Percentiles rank a stretch among this genome's conserved stretches.
Evolutionary conservation across 2,329 filamentous ascomycete genomes (phyloP).

Genomic region (Coniochaeta sp.): DNA sequence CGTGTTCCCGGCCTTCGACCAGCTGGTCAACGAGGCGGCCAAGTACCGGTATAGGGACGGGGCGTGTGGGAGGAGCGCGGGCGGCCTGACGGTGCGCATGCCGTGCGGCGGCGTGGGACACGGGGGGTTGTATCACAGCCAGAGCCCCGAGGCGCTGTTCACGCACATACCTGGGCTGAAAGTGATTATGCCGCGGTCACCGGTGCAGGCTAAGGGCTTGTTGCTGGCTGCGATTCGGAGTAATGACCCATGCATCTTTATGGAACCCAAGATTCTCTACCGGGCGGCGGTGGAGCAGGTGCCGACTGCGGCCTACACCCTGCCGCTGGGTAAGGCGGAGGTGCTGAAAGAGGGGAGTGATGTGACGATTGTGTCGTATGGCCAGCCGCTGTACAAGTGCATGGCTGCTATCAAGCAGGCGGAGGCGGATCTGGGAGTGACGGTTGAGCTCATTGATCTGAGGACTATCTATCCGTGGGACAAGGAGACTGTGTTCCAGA

Average conservation of each 20-base stretch:
- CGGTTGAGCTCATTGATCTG: constrained; percentile 79
- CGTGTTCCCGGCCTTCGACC: constrained; percentile 86
- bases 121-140: constrained; percentile 80
- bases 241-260: constrained; percentile 84
- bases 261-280: constrained; percentile 93
- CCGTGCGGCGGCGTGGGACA: constrained; percentile 85
- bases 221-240: constrained; percentile 67
- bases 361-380: constrained; percentile 80
- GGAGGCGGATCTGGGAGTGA: constrained; percentile 67
- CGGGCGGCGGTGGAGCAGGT: constrained; percentile 89
- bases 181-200: constrained; percentile 80
- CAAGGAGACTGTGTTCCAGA: constrained; percentile 68
- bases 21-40: constrained; percentile 87
- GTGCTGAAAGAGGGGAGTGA: constrained; percentile 72
- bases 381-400: constrained; percentile 82
- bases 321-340: constrained; percentile 81
- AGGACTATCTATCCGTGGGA: constrained; percentile 92
- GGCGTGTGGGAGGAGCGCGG: constrained; percentile 49
- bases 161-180: constrained; percentile 79
- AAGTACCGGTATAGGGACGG: constrained; percentile 78
- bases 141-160: constrained; percentile 83
- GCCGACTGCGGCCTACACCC: constrained; percentile 69
- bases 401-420: constrained; percentile 67
- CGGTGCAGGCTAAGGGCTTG: constrained; percentile 81
- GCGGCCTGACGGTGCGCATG: constrained; percentile 83